Evolutionary conservation across 2,329 filamentous ascomycete species (phyloP), one percentile per base, ranked within the genome.

Genomic region (Clonostachys rosea): DNA sequence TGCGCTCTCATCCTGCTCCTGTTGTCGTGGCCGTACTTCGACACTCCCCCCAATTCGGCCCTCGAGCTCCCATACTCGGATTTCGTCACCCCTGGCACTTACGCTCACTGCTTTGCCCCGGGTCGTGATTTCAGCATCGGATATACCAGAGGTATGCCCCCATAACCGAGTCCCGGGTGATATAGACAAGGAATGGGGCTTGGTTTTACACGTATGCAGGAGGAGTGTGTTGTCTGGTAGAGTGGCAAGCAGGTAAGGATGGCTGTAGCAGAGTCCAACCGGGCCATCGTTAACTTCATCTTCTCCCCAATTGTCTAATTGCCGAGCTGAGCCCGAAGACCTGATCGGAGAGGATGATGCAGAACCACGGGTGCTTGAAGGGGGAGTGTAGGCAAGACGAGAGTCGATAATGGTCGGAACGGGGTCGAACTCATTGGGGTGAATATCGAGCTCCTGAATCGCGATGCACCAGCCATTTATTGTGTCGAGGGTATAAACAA

Each of bases 101-200:
- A 96, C 86, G n/a, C 89, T 95, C 5, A 96, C 88, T 0, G 91
- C 91, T 64, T 91, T 95, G 16, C 91, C 91, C 36, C 87, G 81
- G 41, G 87, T 81, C 16, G 88, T 91, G 47, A 96, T 89, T 58
- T 95, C 86, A 8, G 89, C 90, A 34, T 89, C 86, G 43, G 88
- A 89, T 34, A 96, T 89, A 4, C 88, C 89, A 2, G 91, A 95
- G 0, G 91, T 96, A 60, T 96, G 91, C 8, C 91, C 91, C 88
- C 89, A 96, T 6, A 96, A 78, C 30, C 89, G 79, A 52, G 84
- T 85, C 1, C 87, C 89, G 0, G 82, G 70, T 36, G 87, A 86
- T 47, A 96, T 84, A 1, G 78, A 80, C 3, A 96, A 73, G 0
- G 74, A 69, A 0, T 80, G 75, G 2, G 80, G 69, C 5, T 79